These are phyloP conservation scores for Botryotinia calthae DNA, from an alignment of 2,329 filamentous ascomycete genomes.

Conservation along the genomic window DNA sequence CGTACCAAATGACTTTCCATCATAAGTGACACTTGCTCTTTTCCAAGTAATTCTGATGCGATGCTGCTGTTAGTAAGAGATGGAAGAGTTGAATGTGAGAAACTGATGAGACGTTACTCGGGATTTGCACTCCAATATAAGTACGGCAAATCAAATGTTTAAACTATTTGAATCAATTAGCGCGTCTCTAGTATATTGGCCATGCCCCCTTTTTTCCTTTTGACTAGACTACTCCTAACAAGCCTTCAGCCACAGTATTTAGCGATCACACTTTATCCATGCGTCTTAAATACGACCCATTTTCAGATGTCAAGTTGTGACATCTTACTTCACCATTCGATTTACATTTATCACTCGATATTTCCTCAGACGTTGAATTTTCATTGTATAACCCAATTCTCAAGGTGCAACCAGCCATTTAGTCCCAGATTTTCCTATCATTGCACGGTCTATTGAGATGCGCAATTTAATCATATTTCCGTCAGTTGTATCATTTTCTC, in stretches of 20 bases:
- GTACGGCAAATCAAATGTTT: not conserved
- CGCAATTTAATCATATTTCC: not conserved
- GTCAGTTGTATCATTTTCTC: not conserved
- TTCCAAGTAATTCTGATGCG: not conserved
- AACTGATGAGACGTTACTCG: not conserved
- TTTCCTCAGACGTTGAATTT: not conserved
- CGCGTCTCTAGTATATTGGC: not conserved
- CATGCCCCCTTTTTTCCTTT: not conserved
- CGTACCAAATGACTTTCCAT: not conserved
- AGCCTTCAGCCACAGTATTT: not conserved
- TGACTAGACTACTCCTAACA: too few species aligned
- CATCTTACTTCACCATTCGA: not conserved
- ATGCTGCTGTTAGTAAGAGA: not conserved
- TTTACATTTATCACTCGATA: not conserved
- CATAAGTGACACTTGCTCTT: not conserved
- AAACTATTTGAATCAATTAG: not conserved
- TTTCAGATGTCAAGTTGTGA: not conserved
- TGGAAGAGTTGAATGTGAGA: not conserved
- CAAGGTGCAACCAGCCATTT: not conserved
- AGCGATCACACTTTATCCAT: not conserved
- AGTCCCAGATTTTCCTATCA: not conserved
- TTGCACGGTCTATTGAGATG: not conserved
- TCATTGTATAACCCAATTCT: not conserved
- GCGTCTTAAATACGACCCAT: not conserved
- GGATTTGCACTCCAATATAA: not conserved